Evolutionary conservation across 1,284 basidiomycete species (phyloP), one percentile per base, ranked within the genome.

Genomic region (Malassezia slooffiae): DNA sequence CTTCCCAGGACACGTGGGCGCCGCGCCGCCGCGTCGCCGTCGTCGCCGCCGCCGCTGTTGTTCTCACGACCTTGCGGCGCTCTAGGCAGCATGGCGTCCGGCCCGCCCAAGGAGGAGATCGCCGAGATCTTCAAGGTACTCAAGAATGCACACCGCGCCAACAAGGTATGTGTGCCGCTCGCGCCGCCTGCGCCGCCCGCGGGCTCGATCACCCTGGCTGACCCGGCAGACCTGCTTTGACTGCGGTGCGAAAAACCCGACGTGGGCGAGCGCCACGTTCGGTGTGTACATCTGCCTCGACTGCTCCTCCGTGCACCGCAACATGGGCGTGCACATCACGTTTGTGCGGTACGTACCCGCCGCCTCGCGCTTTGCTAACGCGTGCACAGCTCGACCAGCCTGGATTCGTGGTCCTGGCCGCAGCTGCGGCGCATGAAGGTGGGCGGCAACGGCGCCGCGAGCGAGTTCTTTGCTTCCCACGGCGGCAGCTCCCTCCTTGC

Each of bases 261-360:
- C 90, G 35, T 97, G 91, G 91, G 83, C 89, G 2, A 90, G 85
- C 54, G 88, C 93, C 24, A 91, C 88, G 0, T 99, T 83, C 67
- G 91, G 86, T 38, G 82, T 97, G 34, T 97, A 97, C 73, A 91
- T 99, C 66, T 99, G 91, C 68, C 75, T 97, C 34, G 90, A 97
- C 61, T 97, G 91, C 75, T 96, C 90, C 5, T 85, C 83, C 54
- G 77, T 86, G 12, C 91, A 99, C 72, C 78, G 91, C 46, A 96
- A 93, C 71, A 82, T 96, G 79, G 91, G 91, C 58, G 93, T 97
- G 15, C 91, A 99, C 71, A 90, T 99, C 71, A 86, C 81, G 55
- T 99, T 99, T 68, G 91, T 99, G 34, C 77, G 89, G 84, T n/a
- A n/a, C n/a, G n/a, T n/a, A n/a, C n/a, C n/a, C 89, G 67, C 56